These are phyloP conservation scores for Colletotrichum orchidophilum DNA, from an alignment of 2,329 filamentous ascomycete species.

Conservation along the genomic window DNA sequence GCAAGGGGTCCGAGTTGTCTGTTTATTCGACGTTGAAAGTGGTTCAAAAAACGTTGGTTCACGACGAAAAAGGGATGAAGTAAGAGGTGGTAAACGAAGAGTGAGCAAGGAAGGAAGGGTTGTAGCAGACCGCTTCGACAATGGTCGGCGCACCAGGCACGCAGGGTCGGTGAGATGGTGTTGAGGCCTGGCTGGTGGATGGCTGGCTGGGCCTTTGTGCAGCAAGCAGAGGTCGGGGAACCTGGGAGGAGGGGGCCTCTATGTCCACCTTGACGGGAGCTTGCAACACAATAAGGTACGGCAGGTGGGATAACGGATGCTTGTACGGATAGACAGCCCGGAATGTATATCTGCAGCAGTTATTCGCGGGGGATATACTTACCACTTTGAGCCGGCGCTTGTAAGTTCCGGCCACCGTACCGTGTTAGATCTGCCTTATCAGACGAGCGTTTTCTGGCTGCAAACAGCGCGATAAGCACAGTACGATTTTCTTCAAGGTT, in stretches of 20 bases:
- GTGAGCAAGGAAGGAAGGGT: neutral
- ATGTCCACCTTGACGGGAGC: slow-evolving; percentile 5
- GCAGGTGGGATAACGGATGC: neutral
- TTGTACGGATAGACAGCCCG: neutral
- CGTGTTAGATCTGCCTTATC: slow-evolving; percentile 18
- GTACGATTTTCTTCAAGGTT: neutral
- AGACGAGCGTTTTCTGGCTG: slow-evolving; percentile 4
- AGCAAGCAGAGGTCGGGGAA: neutral
- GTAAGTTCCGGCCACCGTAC: slow-evolving; percentile 21
- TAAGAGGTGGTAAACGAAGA: neutral
- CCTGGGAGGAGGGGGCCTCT: neutral
- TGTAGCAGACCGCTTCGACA: slow-evolving; percentile 28
- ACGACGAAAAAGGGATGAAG: neutral
- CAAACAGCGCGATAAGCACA: slow-evolving; percentile 26
- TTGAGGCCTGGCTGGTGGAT: slow-evolving; percentile 26
- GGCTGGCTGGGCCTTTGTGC: slow-evolving; percentile 28
- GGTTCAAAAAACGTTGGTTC: slow-evolving; percentile 15
- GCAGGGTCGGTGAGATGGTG: slow-evolving; percentile 32
- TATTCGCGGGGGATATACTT: slow-evolving; percentile 11
- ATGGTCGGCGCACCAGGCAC: slow-evolving; percentile 29
- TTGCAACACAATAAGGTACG: slow-evolving; percentile 25
- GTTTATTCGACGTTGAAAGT: slow-evolving; percentile 21
- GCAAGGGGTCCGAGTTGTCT: slow-evolving; percentile 31
- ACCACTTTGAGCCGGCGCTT: neutral
- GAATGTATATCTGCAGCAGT: slow-evolving; percentile 25